Conservation (phyloP, 108 stramenopile species). For the Fistulifera pelliculosa region DNA sequence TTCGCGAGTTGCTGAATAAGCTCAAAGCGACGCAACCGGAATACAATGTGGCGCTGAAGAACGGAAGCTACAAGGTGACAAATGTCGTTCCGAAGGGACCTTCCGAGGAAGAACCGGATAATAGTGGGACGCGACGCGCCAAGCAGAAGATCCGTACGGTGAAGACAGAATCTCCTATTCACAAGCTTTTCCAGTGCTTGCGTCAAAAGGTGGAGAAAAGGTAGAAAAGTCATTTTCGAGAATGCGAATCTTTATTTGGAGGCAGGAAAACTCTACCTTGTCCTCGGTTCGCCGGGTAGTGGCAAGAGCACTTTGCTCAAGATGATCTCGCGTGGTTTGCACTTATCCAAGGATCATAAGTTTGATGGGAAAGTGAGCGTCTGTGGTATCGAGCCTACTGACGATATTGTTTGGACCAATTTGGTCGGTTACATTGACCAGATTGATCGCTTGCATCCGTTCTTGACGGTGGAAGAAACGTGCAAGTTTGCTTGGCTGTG, state of each 20-base stretch:
- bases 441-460: constrained; percentile 65
- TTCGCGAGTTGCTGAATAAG: not conserved
- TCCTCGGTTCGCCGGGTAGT: constrained; percentile 17
- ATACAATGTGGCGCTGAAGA: not conserved
- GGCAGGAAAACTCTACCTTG: constrained; percentile 70
- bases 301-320: constrained; percentile 53
- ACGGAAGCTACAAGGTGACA: not conserved
- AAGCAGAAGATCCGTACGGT: constrained; percentile 8
- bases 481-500: constrained; percentile 66
- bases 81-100: not conserved
- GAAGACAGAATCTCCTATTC: not conserved
- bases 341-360: not conserved
- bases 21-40: not conserved
- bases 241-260: constrained; percentile 50
- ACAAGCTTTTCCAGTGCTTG: not conserved
- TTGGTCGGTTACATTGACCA: constrained; percentile 41
- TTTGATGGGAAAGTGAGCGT: constrained; percentile 23
- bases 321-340: constrained; percentile 30
- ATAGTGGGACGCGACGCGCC: not conserved
- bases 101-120: not conserved
- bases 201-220: not conserved
- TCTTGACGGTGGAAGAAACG: constrained; percentile 73
- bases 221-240: constrained; percentile 19
- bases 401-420: constrained; percentile 30
- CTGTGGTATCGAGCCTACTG: constrained; percentile 22